Evolutionary conservation across 2,329 filamentous ascomycete genomes (phyloP).

Genomic region (Sarocladiaceae sp.): DNA sequence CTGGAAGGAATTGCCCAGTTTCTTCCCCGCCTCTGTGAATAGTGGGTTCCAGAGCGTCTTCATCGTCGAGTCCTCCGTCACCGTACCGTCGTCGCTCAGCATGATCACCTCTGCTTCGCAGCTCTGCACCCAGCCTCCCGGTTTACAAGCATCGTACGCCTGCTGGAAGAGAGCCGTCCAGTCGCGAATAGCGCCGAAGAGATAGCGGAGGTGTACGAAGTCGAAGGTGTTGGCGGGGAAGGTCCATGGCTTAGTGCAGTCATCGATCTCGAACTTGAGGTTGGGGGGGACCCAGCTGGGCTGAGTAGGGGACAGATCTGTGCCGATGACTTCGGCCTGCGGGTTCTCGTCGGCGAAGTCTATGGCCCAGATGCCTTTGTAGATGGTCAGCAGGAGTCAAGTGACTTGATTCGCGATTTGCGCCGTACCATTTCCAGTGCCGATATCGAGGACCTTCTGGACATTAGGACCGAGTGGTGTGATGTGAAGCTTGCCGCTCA

Average conservation of each 20-base stretch:
- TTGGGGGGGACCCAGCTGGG: constrained; percentile 10
- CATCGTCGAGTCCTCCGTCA: constrained; percentile 4
- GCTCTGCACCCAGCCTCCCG: constrained; percentile 14
- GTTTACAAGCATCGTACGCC: constrained; percentile 11
- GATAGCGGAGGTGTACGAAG: constrained; percentile 50
- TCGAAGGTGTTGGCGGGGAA: constrained; percentile 41
- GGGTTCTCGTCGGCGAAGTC: constrained; percentile 13
- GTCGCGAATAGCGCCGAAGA: constrained; percentile 50
- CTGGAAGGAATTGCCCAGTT: constrained; percentile 20
- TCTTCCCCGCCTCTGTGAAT: constrained; percentile 20
- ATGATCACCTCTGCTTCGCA: constrained; percentile 3
- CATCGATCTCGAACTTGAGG: constrained; percentile 11
- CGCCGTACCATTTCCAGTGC: constrained; percentile 28
- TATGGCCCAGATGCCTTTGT: constrained; percentile 11
- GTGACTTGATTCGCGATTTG: neutral
- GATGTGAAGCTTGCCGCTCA: constrained; percentile 10
- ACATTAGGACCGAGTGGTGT: constrained; percentile 9
- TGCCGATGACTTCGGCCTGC: constrained; percentile 6
- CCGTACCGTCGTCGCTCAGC: constrained; percentile 11
- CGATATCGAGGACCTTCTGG: constrained; percentile 15
- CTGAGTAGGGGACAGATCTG: constrained; percentile 12
- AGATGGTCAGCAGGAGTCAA: neutral
- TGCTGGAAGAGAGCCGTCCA: constrained; percentile 46
- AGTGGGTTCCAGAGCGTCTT: constrained; percentile 13
- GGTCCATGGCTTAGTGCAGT: constrained; percentile 35